Conservation (phyloP, 805 yeast species). For the Metschnikowia lochheadii region DNA sequence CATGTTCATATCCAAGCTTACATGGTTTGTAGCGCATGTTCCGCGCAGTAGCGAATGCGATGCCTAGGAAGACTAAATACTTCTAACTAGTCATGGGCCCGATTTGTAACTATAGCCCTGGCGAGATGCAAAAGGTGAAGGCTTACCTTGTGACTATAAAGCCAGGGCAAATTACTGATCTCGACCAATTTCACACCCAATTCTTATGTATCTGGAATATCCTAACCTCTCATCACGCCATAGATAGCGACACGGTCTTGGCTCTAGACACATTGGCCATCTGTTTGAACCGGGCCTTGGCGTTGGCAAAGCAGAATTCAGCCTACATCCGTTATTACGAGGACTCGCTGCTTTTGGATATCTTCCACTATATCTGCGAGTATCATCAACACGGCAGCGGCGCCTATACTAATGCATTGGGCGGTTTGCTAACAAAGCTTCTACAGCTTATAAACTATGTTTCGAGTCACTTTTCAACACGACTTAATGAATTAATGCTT, state of each 20-base stretch:
- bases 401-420: slow-evolving; percentile 65
- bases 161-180: slow-evolving; percentile 1
- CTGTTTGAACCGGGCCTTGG: slow-evolving; percentile 54
- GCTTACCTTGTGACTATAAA: slow-evolving; percentile 5
- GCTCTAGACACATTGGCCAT: slow-evolving; percentile 54
- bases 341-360: neutral
- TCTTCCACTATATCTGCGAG: slow-evolving; percentile 56
- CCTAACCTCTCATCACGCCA: neutral
- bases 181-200: neutral
- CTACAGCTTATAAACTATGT: slow-evolving; percentile 30
- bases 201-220: neutral
- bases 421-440: slow-evolving; percentile 55
- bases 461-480: neutral
- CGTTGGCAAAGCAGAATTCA: neutral
- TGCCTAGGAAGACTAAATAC: slow-evolving; percentile 2
- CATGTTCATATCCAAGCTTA: too few relatives aligned
- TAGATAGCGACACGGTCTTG: slow-evolving; percentile 12
- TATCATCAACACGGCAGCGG: slow-evolving; percentile 70
- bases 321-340: neutral
- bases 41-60: slow-evolving; percentile 2
- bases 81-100: neutral
- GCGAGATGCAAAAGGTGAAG: slow-evolving; percentile 2
- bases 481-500: slow-evolving; percentile 16
- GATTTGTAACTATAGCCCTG: neutral
- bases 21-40: neutral